Percentiles rank a stretch among this genome's conserved stretches.
phyloP scores from a whole-genome alignment of 371 early-diverging fungal species.

The Rhizopus stolonifer region DNA sequence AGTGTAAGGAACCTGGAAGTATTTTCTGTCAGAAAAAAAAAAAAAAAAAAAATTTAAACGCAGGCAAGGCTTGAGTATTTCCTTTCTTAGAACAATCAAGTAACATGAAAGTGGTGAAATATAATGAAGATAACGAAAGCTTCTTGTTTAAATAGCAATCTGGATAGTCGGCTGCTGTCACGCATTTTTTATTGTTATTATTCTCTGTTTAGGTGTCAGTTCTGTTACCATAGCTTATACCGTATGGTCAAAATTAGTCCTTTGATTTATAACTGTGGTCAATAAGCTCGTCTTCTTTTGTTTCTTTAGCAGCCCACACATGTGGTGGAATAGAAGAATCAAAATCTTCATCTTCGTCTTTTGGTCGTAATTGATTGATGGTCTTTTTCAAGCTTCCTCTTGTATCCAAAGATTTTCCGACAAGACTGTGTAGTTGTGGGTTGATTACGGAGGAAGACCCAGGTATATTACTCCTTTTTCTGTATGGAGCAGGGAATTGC shows the following conservation, averaged over 20 bases:
- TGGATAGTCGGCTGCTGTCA: too few relatives aligned
- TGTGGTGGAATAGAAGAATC: slow-evolving; percentile 19
- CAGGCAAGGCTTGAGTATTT: too few relatives aligned
- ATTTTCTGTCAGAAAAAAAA: too few relatives aligned
- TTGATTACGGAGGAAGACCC: slow-evolving; percentile 7
- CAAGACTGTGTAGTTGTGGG: slow-evolving; percentile 22
- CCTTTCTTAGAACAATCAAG: too few relatives aligned
- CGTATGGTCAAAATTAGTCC: background rate
- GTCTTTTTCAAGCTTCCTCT: slow-evolving; percentile 18
- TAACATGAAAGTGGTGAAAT: too few relatives aligned
- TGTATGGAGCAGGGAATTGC: slow-evolving; percentile 19
- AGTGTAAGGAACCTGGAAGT: too few relatives aligned
- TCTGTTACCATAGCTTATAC: too few relatives aligned
- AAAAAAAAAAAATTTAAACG: too few relatives aligned
- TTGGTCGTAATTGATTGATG: slow-evolving; percentile 3
- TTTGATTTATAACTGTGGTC: background rate
- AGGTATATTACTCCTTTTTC: slow-evolving; percentile 14
- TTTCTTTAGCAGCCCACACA: slow-evolving; percentile 18
- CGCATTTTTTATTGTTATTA: too few relatives aligned
- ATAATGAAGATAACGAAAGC: too few relatives aligned
- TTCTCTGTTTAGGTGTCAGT: too few relatives aligned
- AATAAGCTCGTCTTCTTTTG: background rate
- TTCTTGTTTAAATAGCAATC: too few relatives aligned
- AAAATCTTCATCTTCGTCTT: slow-evolving; percentile 20
- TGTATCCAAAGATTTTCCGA: slow-evolving; percentile 29